Conservation (phyloP, 2,329 filamentous ascomycete species). For the Fusarium kyushuense region DNA sequence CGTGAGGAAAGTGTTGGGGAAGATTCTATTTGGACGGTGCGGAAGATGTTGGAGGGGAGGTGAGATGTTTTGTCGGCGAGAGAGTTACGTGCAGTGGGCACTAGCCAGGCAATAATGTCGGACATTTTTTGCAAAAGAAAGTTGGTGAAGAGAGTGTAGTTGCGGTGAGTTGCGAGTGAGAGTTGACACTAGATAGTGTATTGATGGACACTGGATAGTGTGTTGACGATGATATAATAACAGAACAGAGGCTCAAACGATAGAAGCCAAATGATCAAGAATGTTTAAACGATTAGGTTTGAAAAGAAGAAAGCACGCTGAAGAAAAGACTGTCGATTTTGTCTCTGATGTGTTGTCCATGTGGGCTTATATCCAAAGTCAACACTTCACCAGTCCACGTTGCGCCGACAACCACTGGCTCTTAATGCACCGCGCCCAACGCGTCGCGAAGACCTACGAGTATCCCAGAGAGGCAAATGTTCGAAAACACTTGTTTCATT, state of each 20-base stretch:
- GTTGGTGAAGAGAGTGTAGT: conserved; percentile 19
- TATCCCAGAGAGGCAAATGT: background rate
- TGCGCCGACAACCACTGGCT: conserved; percentile 42
- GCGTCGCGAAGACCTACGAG: conserved; percentile 28
- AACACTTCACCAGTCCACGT: conserved; percentile 25
- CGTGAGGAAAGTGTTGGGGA: conserved; percentile 47
- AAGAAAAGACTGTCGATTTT: conserved; percentile 23
- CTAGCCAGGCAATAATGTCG: conserved; percentile 57
- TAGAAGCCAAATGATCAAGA: conserved; percentile 32
- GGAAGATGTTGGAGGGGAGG: conserved; percentile 50
- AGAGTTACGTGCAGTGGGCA: conserved; percentile 53
- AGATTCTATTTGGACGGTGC: conserved; percentile 44
- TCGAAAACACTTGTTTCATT: conserved; percentile 36
- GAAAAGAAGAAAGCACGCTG: conserved; percentile 31
- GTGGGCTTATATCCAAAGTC: conserved; percentile 34
- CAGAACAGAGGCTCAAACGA: conserved; percentile 42
- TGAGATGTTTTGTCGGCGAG: conserved; percentile 51
- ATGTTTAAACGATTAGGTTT: background rate
- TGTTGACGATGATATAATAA: background rate
- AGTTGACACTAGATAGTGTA: conserved; percentile 15
- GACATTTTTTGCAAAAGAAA: conserved; percentile 28
- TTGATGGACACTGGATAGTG: background rate
- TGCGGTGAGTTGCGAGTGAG: conserved; percentile 5
- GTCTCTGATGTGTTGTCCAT: background rate
- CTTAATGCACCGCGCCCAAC: conserved; percentile 18